Conservation (phyloP, 2,329 filamentous ascomycete species). For the Ceratocystiopsis sp. region DNA sequence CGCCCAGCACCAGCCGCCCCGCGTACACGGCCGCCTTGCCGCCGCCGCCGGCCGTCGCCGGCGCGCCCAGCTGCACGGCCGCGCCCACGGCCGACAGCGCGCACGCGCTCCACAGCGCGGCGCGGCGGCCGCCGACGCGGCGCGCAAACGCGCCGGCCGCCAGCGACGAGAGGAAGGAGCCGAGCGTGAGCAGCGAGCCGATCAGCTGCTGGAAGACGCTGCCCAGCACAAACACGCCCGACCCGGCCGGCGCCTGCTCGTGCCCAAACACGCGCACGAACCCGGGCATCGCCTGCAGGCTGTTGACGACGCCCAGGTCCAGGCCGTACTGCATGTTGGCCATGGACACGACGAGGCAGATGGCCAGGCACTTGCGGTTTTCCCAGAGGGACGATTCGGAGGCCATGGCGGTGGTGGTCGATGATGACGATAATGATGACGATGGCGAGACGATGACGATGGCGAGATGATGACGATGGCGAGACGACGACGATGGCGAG, state of each 20-base stretch:
- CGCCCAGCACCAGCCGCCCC: slow-evolving; percentile 26
- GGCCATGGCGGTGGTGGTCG: slow-evolving; percentile 1
- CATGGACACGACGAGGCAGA: slow-evolving; percentile 27
- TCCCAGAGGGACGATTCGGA: slow-evolving; percentile 9
- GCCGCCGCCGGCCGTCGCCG: too few relatives aligned
- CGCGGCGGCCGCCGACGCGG: slow-evolving; percentile 27
- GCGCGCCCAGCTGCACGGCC: slow-evolving; percentile 25
- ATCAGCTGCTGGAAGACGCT: slow-evolving; percentile 35
- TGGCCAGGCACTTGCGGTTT: slow-evolving; percentile 23
- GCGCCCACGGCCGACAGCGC: slow-evolving; percentile 24
- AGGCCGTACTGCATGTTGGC: slow-evolving; percentile 36
- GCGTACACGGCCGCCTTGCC: slow-evolving; percentile 24
- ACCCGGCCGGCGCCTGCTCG: slow-evolving; percentile 18
- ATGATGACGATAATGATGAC: not conserved
- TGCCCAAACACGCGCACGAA: slow-evolving; percentile 34
- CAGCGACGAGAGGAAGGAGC: slow-evolving; percentile 31
- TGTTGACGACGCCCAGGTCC: slow-evolving; percentile 27
- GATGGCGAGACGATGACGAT: not conserved
- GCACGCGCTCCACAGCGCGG: slow-evolving; percentile 29
- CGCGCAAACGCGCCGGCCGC: slow-evolving; percentile 28
- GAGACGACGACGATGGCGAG: too few relatives aligned
- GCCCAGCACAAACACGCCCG: slow-evolving; percentile 23
- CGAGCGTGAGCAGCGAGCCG: slow-evolving; percentile 32
- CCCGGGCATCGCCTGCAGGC: slow-evolving; percentile 31
- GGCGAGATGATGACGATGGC: too few relatives aligned